These are phyloP conservation scores for Symbiodinium natans DNA, from an alignment of 73 alveolate species.

Conservation along the genomic window DNA sequence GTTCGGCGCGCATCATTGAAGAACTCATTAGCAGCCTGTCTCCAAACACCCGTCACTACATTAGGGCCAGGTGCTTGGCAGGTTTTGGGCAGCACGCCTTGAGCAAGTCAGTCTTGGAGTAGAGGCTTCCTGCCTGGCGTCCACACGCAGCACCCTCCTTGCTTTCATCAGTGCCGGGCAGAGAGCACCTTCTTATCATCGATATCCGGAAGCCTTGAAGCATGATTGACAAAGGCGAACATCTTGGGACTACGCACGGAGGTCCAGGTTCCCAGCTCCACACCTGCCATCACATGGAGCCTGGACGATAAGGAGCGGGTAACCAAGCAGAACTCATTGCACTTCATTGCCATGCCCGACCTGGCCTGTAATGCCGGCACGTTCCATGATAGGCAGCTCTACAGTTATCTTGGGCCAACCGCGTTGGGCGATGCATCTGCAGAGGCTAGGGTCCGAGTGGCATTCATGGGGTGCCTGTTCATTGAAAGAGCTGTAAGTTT, in stretches of 20 bases:
- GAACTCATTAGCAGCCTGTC: conserved; percentile 59
- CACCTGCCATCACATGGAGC: conserved; percentile 8
- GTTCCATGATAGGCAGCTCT: not conserved
- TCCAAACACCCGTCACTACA: not conserved
- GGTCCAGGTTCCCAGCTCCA: not conserved
- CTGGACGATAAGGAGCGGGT: not conserved
- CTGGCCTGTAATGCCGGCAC: not conserved
- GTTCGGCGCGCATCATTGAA: conserved; percentile 63
- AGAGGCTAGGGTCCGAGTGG: no score
- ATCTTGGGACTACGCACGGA: not conserved
- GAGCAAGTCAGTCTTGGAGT: conserved; percentile 82
- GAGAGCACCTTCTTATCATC: conserved; percentile 37
- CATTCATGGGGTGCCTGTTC: no score
- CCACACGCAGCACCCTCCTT: not conserved
- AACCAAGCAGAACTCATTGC: not conserved
- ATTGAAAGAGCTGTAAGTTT: no score
- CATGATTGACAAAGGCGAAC: no score
- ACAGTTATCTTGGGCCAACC: not conserved
- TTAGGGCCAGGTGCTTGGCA: not conserved
- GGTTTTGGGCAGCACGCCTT: not conserved
- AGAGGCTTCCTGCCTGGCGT: conserved; percentile 66
- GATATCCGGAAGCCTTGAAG: conserved; percentile 39
- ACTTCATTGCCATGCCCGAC: not conserved
- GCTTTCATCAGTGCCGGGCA: no score
- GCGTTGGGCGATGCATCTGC: no score